Base-by-base conservation (phyloP, 2,329 filamentous ascomycete species). In the Ilyonectria sp. region DNA sequence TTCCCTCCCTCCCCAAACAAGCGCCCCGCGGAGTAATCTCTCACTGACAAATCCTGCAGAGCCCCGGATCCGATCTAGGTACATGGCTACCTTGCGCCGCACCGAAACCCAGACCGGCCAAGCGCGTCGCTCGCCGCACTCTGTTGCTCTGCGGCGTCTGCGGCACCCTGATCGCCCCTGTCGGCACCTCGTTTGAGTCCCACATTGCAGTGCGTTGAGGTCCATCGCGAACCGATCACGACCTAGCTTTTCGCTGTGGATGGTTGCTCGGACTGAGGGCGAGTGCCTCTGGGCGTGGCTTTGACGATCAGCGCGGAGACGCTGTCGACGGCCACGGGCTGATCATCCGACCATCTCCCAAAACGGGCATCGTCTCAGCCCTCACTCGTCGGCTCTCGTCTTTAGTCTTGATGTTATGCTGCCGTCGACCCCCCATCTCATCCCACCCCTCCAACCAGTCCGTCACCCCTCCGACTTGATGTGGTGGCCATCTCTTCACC, bases 41-140 rank as follows among this genome's bases (percentile, higher is more conserved):
- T 64, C 7, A 43, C 31, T 58, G 61, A 65, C 72, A 74, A 74
- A 75, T 75, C 69, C 73, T 68, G 58, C 65, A 74, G 63, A 71
- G 63, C 59, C 71, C 71, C 69, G 71, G 72, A 74, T 68, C 72
- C 72, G 71, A 74, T 68, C 72, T 69, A 65, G 67, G 59, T 57
- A 70, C 63, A 64, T 69, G 58, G 61, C 50, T 60, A 58, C 56
- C 54, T 58, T 63, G 55, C 55, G 59, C 68, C 63, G 70, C 68
- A 74, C 37, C 71, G 68, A 66, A 47, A 59, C 56, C 65, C 26
- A 54, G 57, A 64, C 49, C 49, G 58, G 56, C 60, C 59, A 69
- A 61, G 63, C 61, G 53, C 17, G 29, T 26, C 40, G 37, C 31
- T 50, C 43, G 49, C 40, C 23, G 43, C 52, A 50, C 50, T 47